phyloP scores from a whole-genome alignment of 257 asterid genomes.

The Solanum sitiens region DNA sequence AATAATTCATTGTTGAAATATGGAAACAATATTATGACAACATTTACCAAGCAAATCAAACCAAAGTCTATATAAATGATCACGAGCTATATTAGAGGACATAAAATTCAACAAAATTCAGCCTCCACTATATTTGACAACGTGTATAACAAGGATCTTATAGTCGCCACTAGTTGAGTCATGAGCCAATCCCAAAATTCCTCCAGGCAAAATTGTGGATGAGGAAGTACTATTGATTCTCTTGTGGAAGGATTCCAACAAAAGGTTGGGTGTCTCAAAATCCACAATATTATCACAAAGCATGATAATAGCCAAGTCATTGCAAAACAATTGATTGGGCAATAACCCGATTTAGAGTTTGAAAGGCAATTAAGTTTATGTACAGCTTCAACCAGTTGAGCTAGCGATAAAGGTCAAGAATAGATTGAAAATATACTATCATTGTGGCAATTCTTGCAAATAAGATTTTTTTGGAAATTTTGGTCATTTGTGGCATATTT shows the following conservation, averaged over 20 bases:
- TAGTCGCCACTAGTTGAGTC: not conserved
- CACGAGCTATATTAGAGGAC: not conserved
- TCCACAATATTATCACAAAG: not conserved
- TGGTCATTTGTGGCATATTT: not conserved
- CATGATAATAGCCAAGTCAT: not conserved
- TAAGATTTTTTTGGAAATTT: not conserved
- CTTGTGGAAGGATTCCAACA: not conserved
- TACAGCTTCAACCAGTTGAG: not conserved
- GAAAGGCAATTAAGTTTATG: not conserved
- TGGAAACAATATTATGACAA: not conserved
- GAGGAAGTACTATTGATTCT: not conserved
- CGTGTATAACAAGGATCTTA: not conserved
- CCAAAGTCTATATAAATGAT: not conserved
- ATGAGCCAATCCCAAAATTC: not conserved
- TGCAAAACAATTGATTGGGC: not conserved
- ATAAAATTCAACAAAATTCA: not conserved
- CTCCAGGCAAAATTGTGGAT: not conserved
- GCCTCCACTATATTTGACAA: not conserved
- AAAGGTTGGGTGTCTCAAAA: not conserved
- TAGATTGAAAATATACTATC: not conserved
- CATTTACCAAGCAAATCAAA: not conserved
- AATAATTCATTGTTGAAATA: not conserved
- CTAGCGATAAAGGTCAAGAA: not conserved
- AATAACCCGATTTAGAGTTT: not conserved
- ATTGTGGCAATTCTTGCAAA: not conserved